Base-by-base conservation (phyloP, 179 eudicot genomes). In the Gypsophila paniculata region DNA sequence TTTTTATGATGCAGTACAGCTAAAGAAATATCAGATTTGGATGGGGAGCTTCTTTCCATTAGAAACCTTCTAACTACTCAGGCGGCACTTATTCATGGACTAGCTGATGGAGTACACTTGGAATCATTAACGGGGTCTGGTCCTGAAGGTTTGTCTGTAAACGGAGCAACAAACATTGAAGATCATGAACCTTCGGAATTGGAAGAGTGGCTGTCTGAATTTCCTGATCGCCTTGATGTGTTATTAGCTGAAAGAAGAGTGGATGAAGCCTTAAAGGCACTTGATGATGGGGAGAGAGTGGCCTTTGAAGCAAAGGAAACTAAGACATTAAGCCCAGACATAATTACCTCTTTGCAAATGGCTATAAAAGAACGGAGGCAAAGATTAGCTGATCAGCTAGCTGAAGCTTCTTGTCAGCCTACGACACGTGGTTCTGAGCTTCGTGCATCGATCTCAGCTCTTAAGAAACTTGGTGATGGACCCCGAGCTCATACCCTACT, bases 11-110 rank as follows among this genome's bases (percentile, higher is more conserved):
- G 79, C 90, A 92, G 99, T 55, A 92, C 97, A 65, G 87, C 99
- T 22, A 95, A 90, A 84, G 99, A 95, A 87, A 95, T 92, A 77
- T 92, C 99, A 65, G 99, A 95, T 85, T 77, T 95, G 74, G 99
- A 95, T 74, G 97, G 97, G 75, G 97, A 95, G 80, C 99, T 95
- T 70, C 86, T 85, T 26, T 90, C 99, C 14, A 92, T 95, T 70
- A 87, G 93, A 86, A 95, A 92, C 77, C 86, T 95, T 79, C 78
- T 95, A 72, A 87, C 99, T 73, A 92, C 97, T 76, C 99, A 92
- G 85, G 93, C 95, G 65, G 76, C 96, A 77, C 80, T 92, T 74
- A 87, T 91, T 77, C 99, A 95, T 77, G 85, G 86, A 79, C 79
- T 92, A 81, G 91, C 99, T 73, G 99, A 95, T 70, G 99, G 97